phyloP scores from a whole-genome alignment of 768 basidiomycete genomes.

The Tylopilus sp. region DNA sequence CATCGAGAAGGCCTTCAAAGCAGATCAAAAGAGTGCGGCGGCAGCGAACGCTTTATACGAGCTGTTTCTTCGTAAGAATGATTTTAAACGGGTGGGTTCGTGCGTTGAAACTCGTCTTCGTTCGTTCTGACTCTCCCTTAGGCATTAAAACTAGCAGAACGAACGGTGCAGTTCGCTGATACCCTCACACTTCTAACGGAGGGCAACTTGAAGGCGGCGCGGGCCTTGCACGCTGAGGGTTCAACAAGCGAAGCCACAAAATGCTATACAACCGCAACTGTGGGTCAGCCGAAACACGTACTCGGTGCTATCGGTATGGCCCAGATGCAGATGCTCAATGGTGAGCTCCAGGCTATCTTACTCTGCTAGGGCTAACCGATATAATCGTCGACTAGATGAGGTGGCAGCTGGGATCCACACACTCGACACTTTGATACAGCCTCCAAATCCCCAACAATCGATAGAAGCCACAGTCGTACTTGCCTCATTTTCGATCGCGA shows the following conservation, averaged over 20 bases:
- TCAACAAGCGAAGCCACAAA: conserved; percentile 38
- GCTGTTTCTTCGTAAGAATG: conserved; percentile 70
- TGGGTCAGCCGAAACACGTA: conserved; percentile 53
- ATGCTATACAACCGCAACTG: neutral
- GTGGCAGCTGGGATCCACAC: conserved; percentile 82
- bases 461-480: conserved; percentile 86
- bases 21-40: conserved; percentile 66
- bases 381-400: conserved; percentile 57
- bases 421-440: conserved; percentile 71
- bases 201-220: conserved; percentile 79
- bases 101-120: neutral
- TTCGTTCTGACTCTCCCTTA: conserved; percentile 25
- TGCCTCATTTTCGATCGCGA: conserved; percentile 89
- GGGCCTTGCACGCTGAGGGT: conserved; percentile 74
- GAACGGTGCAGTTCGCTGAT: conserved; percentile 92
- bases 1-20: conserved; percentile 77
- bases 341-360: conserved; percentile 39
- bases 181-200: conserved; percentile 82
- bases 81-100: conserved; percentile 51
- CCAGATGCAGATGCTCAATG: conserved; percentile 80
- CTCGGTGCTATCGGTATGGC: conserved; percentile 82
- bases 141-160: conserved; percentile 91
- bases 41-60: conserved; percentile 49
- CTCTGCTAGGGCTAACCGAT: neutral
- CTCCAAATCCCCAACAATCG: conserved; percentile 60